These are phyloP conservation scores for Nothophoma quercina DNA, from an alignment of 2,329 filamentous ascomycete species.

Conservation along the genomic window DNA sequence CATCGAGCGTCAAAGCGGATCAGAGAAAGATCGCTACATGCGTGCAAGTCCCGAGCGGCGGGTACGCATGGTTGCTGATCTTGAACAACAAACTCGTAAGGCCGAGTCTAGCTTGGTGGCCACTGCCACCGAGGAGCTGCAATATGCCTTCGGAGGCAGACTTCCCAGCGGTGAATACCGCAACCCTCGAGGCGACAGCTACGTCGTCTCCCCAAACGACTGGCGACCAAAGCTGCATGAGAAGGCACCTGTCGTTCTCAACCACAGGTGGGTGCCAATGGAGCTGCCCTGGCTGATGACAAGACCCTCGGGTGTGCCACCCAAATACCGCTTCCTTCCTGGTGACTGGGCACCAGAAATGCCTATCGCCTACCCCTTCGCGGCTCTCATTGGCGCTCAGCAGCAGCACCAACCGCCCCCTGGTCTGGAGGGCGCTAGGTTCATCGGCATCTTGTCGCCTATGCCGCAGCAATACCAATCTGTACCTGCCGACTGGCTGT, in stretches of 20 bases:
- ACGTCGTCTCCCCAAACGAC: neutral
- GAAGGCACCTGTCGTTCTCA: neutral
- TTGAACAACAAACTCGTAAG: neutral
- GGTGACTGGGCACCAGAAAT: too few relatives aligned
- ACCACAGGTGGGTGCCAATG: neutral
- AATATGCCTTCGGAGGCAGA: neutral
- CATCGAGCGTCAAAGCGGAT: neutral
- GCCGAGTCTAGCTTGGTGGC: neutral
- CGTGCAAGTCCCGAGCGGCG: neutral
- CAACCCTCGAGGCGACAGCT: neutral
- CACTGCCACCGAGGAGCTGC: neutral
- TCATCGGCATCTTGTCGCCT: neutral
- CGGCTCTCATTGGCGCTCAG: too few relatives aligned
- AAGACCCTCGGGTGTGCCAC: too few relatives aligned
- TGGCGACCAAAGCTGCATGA: neutral
- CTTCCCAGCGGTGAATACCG: neutral
- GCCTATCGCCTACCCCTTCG: too few relatives aligned
- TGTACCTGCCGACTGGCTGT: neutral
- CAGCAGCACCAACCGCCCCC: neutral
- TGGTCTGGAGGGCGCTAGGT: neutral
- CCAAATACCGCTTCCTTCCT: too few relatives aligned
- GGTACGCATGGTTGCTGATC: neutral
- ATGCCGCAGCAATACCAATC: neutral
- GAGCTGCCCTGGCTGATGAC: too few relatives aligned
- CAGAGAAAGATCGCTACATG: neutral